Base-by-base conservation (phyloP, 805 yeast genomes). In the Candida boleticola region DNA sequence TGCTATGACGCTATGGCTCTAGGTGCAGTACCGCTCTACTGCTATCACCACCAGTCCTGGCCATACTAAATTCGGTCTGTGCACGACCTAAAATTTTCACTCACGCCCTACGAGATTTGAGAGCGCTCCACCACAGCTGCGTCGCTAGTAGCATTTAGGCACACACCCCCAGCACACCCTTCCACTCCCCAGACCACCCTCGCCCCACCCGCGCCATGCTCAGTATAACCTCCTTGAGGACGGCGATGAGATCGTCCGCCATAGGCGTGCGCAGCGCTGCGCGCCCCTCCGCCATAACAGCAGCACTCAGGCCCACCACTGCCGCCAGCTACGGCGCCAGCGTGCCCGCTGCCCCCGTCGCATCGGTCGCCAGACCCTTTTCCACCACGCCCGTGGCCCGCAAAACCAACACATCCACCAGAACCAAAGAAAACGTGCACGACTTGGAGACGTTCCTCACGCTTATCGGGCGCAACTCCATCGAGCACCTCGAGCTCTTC, bases 391-490 rank as follows among this genome's bases (percentile, higher is more conserved):
- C 43, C 6, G 39, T 43, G n/a, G 6, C 16, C 4, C 43, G 27
- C 82, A 38, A 53, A 59, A 52, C 87, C 83, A 48, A 78, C 82
- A 13, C 90, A 10, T 68, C 74, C 26, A 66, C 73, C 10, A 52
- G 66, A 49, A 70, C 74, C 35, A 68, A 65, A 48, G 74, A 64
- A 43, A 70, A 70, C 45, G 76, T 70, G 26, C 68, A 68, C 41
- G 93, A 87, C 57, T 88, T 85, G 31, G 68, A 75, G 44, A 68
- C 89, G 0, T 92, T 92, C 55, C 73, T 92, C 41, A 65, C 60
- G n/a, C 77, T 74, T 52, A 89, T 92, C 43, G 98, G 98, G 2
- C 80, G 96, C 49, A 76, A 79, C 45, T 69, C 82, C 48, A 52
- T 66, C 19, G 96, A 89, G 57, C 82, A 82, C 52, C 66, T 71